phyloP scores from a whole-genome alignment of 108 stramenopile genomes.

The Skeletonema tropicum region DNA sequence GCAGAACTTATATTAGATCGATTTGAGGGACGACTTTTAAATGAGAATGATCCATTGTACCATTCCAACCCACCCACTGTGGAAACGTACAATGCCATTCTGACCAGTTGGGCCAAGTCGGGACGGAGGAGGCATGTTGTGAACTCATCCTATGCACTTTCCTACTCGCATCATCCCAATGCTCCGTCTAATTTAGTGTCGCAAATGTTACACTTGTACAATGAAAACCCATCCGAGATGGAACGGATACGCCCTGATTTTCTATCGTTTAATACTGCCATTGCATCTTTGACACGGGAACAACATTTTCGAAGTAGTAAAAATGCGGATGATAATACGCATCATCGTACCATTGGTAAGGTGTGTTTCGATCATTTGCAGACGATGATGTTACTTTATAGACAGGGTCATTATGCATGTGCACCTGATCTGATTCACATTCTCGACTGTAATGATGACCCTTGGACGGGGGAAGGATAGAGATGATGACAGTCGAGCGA shows the following conservation, averaged over 20 bases:
- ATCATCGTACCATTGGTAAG: neutral
- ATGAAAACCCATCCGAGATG: conserved; percentile 4
- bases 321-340: neutral
- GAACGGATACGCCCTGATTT: conserved; percentile 34
- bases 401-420: conserved; percentile 10
- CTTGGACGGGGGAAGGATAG: conserved; percentile 5
- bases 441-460: conserved; percentile 40
- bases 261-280: conserved; percentile 34
- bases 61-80: conserved; percentile 34
- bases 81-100: conserved; percentile 44
- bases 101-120: conserved; percentile 28
- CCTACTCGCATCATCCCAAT: conserved; percentile 27
- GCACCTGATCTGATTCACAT: conserved; percentile 40
- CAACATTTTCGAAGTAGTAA: conserved; percentile 4
- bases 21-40: conserved; percentile 21
- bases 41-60: neutral
- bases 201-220: conserved; percentile 30
- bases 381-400: conserved; percentile 34
- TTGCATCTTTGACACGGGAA: conserved; percentile 22
- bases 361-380: conserved; percentile 29
- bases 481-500: conserved; percentile 23
- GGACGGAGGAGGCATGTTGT: neutral
- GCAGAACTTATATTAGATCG: conserved; percentile 35
- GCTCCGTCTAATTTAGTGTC: conserved; percentile 37
- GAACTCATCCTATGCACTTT: neutral